These are phyloP conservation scores for Phytophthora tubulina DNA, from an alignment of 352 stramenopile species.

Conservation along the genomic window DNA sequence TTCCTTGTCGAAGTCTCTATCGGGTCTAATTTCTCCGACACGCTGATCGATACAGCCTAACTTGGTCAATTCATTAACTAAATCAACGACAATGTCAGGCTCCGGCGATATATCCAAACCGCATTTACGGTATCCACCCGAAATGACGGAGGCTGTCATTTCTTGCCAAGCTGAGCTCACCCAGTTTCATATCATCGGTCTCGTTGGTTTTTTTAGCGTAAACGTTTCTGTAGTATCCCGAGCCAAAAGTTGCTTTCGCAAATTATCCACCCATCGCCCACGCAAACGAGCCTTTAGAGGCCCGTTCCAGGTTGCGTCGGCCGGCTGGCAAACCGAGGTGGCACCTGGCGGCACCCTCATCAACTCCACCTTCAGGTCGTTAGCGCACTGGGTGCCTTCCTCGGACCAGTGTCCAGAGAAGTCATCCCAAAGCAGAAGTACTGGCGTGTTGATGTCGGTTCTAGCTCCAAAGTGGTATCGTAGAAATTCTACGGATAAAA, in stretches of 20 bases:
- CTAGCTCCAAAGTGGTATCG: background rate
- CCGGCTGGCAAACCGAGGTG: conserved; percentile 6
- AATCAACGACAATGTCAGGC: too few species aligned
- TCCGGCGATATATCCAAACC: too few species aligned
- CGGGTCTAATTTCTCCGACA: too few species aligned
- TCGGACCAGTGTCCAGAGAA: background rate
- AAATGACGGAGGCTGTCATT: too few species aligned
- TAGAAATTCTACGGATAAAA: background rate
- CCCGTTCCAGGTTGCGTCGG: conserved; percentile 3
- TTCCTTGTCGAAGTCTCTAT: too few species aligned
- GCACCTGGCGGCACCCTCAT: background rate
- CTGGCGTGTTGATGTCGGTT: background rate
- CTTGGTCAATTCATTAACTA: too few species aligned
- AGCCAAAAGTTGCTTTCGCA: background rate
- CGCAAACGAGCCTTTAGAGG: conserved; percentile 1
- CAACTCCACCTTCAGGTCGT: background rate
- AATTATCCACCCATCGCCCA: background rate
- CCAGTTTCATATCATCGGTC: too few species aligned
- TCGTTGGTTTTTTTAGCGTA: too few species aligned
- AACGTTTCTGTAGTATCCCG: too few species aligned
- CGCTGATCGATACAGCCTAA: too few species aligned
- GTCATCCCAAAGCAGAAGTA: conserved; percentile 13
- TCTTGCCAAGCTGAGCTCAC: too few species aligned
- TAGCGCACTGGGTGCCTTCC: background rate
- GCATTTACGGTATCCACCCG: too few species aligned